Evolutionary conservation across 768 basidiomycete species (phyloP), one percentile per base, ranked within the genome.

Genomic region (Atractiella rhizophila): DNA sequence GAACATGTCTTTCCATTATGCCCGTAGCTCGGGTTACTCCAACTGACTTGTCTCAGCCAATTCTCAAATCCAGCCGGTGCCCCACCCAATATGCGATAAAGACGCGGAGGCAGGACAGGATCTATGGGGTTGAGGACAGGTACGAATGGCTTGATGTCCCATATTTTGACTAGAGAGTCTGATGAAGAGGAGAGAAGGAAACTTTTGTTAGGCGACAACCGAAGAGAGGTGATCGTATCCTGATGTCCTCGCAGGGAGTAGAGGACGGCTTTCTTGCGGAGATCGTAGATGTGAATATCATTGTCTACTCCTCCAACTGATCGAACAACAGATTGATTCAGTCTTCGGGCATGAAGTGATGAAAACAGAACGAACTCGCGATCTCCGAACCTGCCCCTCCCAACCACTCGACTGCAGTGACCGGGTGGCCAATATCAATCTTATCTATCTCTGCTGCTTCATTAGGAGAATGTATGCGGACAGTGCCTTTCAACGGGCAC

Each of bases 281-380:
- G 60, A 61, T 96, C 88, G 56, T 77, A 85, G 43, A 88, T 85
- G 56, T 94, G 85, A 46, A 98, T 75, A 57, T 83, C 82, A 50
- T 98, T 98, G 60, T 98, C 88, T 52, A 96, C 59, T 12, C 79
- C 83, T 4, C 76, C 86, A n/a, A 81, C 69, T 49, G 80, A 98
- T 26, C n/a, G 49, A 81, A 98, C 26, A 91, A 67, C 44, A 70
- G 76, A n/a, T n/a, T n/a, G n/a, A n/a, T n/a, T n/a, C n/a, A n/a
- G n/a, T n/a, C n/a, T n/a, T n/a, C n/a, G n/a, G n/a, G n/a, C n/a
- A n/a, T n/a, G n/a, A n/a, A n/a, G n/a, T n/a, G n/a, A n/a, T n/a
- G n/a, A n/a, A n/a, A n/a, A n/a, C n/a, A n/a, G n/a, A n/a, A n/a
- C n/a, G n/a, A n/a, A n/a, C n/a, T n/a, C n/a, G n/a, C n/a, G n/a